These are phyloP conservation scores for Kurtzmaniella quercitrusa DNA, from an alignment of 1,139 yeast species.

Conservation along the genomic window DNA sequence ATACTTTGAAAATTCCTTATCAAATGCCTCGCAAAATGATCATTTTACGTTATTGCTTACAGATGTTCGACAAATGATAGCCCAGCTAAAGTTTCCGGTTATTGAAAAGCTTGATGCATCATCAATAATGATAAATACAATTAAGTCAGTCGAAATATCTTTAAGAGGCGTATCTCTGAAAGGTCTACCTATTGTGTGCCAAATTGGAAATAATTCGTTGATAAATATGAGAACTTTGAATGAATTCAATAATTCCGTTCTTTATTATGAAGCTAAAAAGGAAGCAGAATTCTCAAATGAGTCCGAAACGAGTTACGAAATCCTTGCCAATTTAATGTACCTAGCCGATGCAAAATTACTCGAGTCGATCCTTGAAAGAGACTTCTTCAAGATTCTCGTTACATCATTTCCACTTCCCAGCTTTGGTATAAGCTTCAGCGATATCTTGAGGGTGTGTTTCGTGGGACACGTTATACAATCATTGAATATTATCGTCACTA, in stretches of 20 bases:
- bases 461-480: slow-evolving; percentile 35
- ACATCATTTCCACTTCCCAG: slow-evolving; percentile 42
- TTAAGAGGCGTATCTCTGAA: slow-evolving; percentile 51
- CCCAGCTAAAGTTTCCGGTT: slow-evolving; percentile 38
- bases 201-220: slow-evolving; percentile 56
- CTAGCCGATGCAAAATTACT: slow-evolving; percentile 25
- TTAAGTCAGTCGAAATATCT: slow-evolving; percentile 63
- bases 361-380: slow-evolving; percentile 36
- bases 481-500: slow-evolving; percentile 20
- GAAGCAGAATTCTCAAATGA: slow-evolving; percentile 18
- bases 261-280: slow-evolving; percentile 28
- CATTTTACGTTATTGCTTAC: slow-evolving; percentile 20
- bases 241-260: slow-evolving; percentile 38
- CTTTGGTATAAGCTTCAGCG: slow-evolving; percentile 33
- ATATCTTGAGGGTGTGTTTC: slow-evolving; percentile 39
- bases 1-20: slow-evolving; percentile 17
- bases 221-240: slow-evolving; percentile 53
- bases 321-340: slow-evolving; percentile 32
- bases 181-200: slow-evolving; percentile 44
- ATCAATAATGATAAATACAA: slow-evolving; percentile 46
- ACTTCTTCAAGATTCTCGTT: slow-evolving; percentile 51
- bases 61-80: slow-evolving; percentile 33
- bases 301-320: slow-evolving; percentile 28
- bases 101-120: slow-evolving; percentile 34
- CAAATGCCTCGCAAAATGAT: slow-evolving; percentile 23